Evolutionary conservation across 148 eudicot species (phyloP).

Genomic region (Bassia scoparia): DNA sequence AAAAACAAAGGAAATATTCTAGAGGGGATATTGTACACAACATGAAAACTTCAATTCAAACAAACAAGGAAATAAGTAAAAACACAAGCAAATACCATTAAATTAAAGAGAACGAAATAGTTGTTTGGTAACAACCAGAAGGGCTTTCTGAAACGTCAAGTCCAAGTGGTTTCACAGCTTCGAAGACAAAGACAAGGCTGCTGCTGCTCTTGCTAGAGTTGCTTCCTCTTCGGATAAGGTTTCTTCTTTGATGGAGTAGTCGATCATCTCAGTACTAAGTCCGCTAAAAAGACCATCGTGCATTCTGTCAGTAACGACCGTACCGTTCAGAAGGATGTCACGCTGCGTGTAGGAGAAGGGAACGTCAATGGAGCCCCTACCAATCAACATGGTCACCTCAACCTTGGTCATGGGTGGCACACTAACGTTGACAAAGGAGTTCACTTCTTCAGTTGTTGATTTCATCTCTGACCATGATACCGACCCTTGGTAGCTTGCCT

Average conservation of each 20-base stretch:
- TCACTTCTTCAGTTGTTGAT: background rate
- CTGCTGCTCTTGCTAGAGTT: no score
- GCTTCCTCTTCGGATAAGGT: no score
- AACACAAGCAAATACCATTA: no score
- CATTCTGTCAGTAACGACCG: background rate
- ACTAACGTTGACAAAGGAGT: background rate
- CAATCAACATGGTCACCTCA: background rate
- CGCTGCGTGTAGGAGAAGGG: conserved; percentile 1
- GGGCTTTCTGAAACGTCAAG: no score
- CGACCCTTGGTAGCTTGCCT: background rate
- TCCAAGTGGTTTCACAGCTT: no score
- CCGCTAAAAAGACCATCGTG: background rate
- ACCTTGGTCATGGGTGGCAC: background rate
- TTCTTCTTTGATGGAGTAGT: background rate
- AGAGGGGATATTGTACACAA: no score
- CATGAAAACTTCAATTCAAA: no score
- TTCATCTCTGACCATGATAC: background rate
- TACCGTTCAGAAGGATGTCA: background rate
- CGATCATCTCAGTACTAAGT: background rate
- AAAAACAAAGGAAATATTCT: no score
- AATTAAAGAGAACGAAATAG: no score
- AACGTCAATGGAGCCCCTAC: background rate
- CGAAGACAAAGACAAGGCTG: no score
- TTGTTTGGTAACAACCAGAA: no score
- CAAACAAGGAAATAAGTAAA: no score